These are phyloP conservation scores for Ciborinia camelliae DNA, from an alignment of 2,329 filamentous ascomycete genomes.

Conservation along the genomic window DNA sequence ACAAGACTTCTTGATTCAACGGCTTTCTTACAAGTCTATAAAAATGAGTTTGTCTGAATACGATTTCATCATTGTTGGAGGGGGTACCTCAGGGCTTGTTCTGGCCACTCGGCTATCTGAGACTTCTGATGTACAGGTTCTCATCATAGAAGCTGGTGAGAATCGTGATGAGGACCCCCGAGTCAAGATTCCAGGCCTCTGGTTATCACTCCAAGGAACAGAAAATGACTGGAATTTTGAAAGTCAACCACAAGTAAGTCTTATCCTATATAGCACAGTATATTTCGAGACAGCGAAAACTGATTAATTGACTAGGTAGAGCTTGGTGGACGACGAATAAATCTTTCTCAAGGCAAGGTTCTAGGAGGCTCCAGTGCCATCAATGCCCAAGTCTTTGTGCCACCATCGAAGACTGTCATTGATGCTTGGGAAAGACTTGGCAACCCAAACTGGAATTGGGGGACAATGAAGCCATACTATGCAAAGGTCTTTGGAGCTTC, in stretches of 20 bases:
- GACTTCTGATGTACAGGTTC: slow-evolving; percentile 38
- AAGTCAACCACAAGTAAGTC: slow-evolving; percentile 8
- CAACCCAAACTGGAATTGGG: slow-evolving; percentile 40
- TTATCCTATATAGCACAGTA: not conserved
- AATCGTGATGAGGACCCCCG: slow-evolving; percentile 38
- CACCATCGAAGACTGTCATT: slow-evolving; percentile 34
- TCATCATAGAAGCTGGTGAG: slow-evolving; percentile 43
- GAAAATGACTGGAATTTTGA: slow-evolving; percentile 19
- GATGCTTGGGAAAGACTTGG: slow-evolving; percentile 32
- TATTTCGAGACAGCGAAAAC: no score
- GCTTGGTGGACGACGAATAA: not conserved
- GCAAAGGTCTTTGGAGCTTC: slow-evolving; percentile 37
- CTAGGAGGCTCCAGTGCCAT: slow-evolving; percentile 40
- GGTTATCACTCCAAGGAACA: not conserved
- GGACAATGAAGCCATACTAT: slow-evolving; percentile 42
- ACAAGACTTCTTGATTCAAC: no score
- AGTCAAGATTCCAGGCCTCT: slow-evolving; percentile 36
- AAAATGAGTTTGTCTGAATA: not conserved
- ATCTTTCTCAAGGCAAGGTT: slow-evolving; percentile 33
- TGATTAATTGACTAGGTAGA: not conserved
- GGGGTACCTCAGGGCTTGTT: slow-evolving; percentile 21
- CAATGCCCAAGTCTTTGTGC: slow-evolving; percentile 37
- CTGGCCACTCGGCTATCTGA: slow-evolving; percentile 42
- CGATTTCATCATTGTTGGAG: not conserved
- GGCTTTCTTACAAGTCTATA: no score